Conservation (phyloP, 805 yeast genomes). For the Priceomyces medius region DNA sequence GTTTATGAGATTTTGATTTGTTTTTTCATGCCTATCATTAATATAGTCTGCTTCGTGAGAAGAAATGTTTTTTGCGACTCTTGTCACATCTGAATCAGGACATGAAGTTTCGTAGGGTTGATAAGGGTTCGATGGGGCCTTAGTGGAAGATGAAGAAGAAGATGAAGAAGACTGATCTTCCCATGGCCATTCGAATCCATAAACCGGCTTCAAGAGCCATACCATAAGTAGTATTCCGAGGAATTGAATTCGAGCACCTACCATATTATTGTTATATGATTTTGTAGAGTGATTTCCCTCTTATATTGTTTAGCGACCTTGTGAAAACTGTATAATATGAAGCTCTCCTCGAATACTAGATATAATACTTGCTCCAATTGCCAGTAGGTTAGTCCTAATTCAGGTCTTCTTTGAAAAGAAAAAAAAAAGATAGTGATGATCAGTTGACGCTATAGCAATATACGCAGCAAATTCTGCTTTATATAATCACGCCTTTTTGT, state of each 20-base stretch:
- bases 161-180: conserved; percentile 11
- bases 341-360: no score
- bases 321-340: no score
- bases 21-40: conserved; percentile 21
- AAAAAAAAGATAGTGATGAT: no score
- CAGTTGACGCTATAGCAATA: no score
- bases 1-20: conserved; percentile 27
- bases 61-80: conserved; percentile 28
- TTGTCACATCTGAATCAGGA: conserved; percentile 23
- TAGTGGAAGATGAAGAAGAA: conserved; percentile 1
- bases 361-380: no score
- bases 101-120: conserved; percentile 31
- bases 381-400: no score
- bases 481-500: no score
- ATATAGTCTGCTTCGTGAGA: conserved; percentile 27
- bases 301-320: no score
- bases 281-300: no score
- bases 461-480: no score
- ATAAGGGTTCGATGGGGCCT: conserved; percentile 19
- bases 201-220: background rate
- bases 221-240: background rate
- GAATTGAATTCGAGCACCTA: background rate
- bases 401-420: no score
- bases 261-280: background rate
- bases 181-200: conserved; percentile 22